phyloP scores from a whole-genome alignment of 2,329 filamentous ascomycete species.

The Xylariaceae sp. region DNA sequence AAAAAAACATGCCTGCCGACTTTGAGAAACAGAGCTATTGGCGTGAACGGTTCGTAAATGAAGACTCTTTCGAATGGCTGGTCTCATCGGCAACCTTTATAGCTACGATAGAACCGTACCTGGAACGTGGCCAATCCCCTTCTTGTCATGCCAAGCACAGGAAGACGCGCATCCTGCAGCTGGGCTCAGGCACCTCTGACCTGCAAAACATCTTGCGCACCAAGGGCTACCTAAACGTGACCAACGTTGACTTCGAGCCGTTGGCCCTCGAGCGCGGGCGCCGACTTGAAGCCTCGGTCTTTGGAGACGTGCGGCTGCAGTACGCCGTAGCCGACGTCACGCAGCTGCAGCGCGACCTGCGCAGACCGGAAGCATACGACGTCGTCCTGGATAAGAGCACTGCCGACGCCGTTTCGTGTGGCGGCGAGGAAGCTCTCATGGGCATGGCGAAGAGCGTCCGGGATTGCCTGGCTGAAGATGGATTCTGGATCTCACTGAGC shows the following conservation, averaged over 20 bases:
- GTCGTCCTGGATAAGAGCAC: conserved; percentile 48
- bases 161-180: conserved; percentile 33
- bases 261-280: conserved; percentile 40
- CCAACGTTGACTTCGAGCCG: conserved; percentile 48
- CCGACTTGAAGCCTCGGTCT: conserved; percentile 34
- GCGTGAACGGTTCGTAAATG: conserved; percentile 40
- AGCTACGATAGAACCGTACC: conserved; percentile 33
- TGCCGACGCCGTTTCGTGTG: conserved; percentile 44
- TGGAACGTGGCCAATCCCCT: conserved; percentile 21
- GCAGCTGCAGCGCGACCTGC: conserved; percentile 19
- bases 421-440: conserved; percentile 32
- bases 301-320: conserved; percentile 39
- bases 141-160: background rate
- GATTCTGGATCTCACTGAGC: conserved; percentile 45
- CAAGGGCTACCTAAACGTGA: conserved; percentile 37
- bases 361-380: conserved; percentile 18
- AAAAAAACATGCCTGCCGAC: conserved; percentile 30
- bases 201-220: conserved; percentile 43
- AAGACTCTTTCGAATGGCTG: conserved; percentile 46
- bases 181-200: conserved; percentile 48
- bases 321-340: conserved; percentile 45
- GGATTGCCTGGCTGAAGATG: conserved; percentile 29
- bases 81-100: conserved; percentile 37
- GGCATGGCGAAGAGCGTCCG: conserved; percentile 35
- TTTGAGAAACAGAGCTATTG: conserved; percentile 49